Evolutionary conservation across 352 stramenopile species (phyloP), one percentile per base, ranked within the genome.

Genomic region (Pythium brassicae): DNA sequence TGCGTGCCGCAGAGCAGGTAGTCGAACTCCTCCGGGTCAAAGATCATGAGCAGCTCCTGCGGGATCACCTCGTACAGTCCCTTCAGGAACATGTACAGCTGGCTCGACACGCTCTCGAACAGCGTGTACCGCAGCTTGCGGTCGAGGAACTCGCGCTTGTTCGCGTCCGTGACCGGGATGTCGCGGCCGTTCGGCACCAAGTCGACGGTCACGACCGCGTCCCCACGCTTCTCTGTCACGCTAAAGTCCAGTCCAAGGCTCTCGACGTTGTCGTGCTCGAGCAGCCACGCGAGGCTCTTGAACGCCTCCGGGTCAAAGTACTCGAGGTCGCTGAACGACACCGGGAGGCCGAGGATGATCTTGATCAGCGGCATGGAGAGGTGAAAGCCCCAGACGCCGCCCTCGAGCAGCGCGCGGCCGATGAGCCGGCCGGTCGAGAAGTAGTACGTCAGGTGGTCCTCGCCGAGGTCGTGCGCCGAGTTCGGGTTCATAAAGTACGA

Each of bases 21-120:
- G 64, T 99, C 96, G 7, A 99, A 76, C 72, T 99, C 96, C 75
- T 99, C 94, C 27, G 95, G 95, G 67, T 99, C 96, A 68, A 99
- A 99, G 9, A 97, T 78, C 50, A 96, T 88, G 26, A 99, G 64
- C 46, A 98, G 78, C 26, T 96, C 77, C 12, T 53, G 53, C 15
- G 53, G 94, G 25, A 98, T 52, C 9, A 98, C 83, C 55, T 98
- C 91, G 61, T 97, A 97, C 53, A 98, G 89, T 17, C 95, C 95
- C 48, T 81, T 87, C 7, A 98, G 55, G 47, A 98, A 88, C 26
- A 76, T 60, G 26, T 60, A 64, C 14, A 95, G 69, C 69, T 96
- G 85, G 4, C 50, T 32, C 35, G 89, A 77, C 12, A 98, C 87
- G 34, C 86, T 78, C 50, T 89, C 90, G 57, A 98, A 78, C 15